Evolutionary conservation across 2,329 filamentous ascomycete genomes (phyloP).

Genomic region (Aureobasidium sp.): DNA sequence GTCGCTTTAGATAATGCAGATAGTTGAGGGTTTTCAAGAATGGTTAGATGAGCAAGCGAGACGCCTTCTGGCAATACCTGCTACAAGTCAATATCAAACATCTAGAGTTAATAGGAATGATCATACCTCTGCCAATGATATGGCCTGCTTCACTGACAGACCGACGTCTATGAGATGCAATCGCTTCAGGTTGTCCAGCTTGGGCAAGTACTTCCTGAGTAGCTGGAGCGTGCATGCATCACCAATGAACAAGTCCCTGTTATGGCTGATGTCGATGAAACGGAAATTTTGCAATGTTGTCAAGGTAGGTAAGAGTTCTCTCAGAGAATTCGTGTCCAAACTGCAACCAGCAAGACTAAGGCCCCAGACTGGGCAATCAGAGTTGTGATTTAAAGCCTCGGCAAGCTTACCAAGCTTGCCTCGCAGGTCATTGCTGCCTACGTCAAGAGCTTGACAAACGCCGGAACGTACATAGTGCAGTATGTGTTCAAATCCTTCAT

Average conservation of each 20-base stretch:
- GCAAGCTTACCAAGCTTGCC: conserved; percentile 41
- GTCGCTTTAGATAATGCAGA: conserved; percentile 64
- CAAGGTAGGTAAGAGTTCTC: conserved; percentile 67
- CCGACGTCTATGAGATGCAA: conserved; percentile 81
- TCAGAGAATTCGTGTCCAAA: conserved; percentile 64
- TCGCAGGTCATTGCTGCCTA: conserved; percentile 72
- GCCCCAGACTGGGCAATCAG: conserved; percentile 59
- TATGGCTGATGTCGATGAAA: conserved; percentile 90
- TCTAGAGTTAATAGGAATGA: too few species aligned
- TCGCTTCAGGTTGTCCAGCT: conserved; percentile 69
- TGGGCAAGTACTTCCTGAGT: conserved; percentile 76
- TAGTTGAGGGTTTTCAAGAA: conserved; percentile 74
- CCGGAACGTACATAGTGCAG: conserved; percentile 68
- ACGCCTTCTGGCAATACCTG: conserved; percentile 71
- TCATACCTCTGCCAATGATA: conserved; percentile 67
- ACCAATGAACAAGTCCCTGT: conserved; percentile 68
- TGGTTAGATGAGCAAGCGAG: conserved; percentile 75
- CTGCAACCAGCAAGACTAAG: conserved; percentile 83
- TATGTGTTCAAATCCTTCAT: conserved; percentile 67
- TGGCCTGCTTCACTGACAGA: conserved; percentile 79
- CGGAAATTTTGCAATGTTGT: conserved; percentile 64
- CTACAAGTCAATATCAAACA: background rate
- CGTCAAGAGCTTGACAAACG: conserved; percentile 78
- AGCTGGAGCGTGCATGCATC: conserved; percentile 57
- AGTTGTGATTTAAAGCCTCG: conserved; percentile 41